Evolutionary conservation across 164 flowering plant species (phyloP).

Genomic region (Brasenia schreberi): DNA sequence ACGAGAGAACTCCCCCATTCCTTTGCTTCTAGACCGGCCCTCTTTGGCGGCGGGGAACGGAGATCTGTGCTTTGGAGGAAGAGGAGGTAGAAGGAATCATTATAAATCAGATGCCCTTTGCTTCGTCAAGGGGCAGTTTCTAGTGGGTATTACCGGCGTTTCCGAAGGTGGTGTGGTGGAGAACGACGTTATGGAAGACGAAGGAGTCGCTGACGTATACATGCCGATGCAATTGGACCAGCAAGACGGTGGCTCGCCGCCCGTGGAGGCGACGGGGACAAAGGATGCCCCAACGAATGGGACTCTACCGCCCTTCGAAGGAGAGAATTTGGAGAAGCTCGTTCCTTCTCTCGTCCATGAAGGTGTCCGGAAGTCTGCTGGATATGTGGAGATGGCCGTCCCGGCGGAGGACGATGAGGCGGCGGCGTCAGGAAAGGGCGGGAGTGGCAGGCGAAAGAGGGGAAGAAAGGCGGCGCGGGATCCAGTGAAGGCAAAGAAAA

Average conservation of each 20-base stretch:
- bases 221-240: slow-evolving; percentile 1
- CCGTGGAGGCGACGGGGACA: not conserved
- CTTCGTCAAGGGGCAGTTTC: too few species aligned
- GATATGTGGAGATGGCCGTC: not conserved
- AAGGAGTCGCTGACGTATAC: not conserved
- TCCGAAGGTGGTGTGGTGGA: not conserved
- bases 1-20: too few species aligned
- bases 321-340: not conserved
- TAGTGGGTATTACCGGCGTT: not conserved
- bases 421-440: not conserved
- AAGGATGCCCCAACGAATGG: not conserved
- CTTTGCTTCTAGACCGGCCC: too few species aligned
- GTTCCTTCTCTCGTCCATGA: not conserved
- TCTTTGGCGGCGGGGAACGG: too few species aligned
- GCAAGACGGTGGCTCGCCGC: not conserved
- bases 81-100: too few species aligned
- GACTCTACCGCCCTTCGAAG: not conserved
- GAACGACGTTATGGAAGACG: not conserved
- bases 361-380: not conserved
- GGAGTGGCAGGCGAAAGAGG: slow-evolving; percentile 40
- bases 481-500: slow-evolving; percentile 13
- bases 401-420: slow-evolving; percentile 3
- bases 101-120: too few species aligned
- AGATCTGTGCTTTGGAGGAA: too few species aligned
- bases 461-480: slow-evolving; percentile 40